phyloP scores from a whole-genome alignment of 441 rosid genomes.

The Aleurites moluccanus region DNA sequence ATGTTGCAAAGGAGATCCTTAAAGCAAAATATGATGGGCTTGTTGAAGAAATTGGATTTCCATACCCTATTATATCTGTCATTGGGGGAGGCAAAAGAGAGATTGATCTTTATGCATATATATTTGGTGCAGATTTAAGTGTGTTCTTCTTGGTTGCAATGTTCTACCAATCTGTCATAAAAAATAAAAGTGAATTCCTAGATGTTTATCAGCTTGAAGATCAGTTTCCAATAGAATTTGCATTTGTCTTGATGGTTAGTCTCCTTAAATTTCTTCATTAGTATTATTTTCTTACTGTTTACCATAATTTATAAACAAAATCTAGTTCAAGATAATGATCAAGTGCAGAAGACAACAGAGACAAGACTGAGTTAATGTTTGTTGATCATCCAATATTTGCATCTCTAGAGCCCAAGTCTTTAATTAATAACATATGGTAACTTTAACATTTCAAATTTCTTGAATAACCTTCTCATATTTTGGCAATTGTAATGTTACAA shows the following conservation, averaged over 20 bases:
- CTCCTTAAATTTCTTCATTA: not conserved
- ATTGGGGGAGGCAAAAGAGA: constrained; percentile 97
- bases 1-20: constrained; percentile 83
- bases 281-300: not conserved
- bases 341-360: not conserved
- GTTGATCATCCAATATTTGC: not conserved
- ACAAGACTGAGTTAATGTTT: not conserved
- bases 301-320: not conserved
- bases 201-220: constrained; percentile 99
- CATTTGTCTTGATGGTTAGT: constrained; percentile 83
- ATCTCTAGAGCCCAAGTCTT: not conserved
- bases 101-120: constrained; percentile 91
- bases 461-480: no score
- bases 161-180: constrained; percentile 88
- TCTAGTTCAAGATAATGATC: not conserved
- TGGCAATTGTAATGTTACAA: not conserved
- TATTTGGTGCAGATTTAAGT: constrained; percentile 88
- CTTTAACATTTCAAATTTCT: no score
- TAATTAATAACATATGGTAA: not conserved
- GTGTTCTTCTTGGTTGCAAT: constrained; percentile 89
- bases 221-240: constrained; percentile 94
- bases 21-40: constrained; percentile 62
- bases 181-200: constrained; percentile 87
- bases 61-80: constrained; percentile 72
- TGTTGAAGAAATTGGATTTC: constrained; percentile 64